These are phyloP conservation scores for Nissolia schottii DNA, from an alignment of 306 rosid species.

Conservation along the genomic window DNA sequence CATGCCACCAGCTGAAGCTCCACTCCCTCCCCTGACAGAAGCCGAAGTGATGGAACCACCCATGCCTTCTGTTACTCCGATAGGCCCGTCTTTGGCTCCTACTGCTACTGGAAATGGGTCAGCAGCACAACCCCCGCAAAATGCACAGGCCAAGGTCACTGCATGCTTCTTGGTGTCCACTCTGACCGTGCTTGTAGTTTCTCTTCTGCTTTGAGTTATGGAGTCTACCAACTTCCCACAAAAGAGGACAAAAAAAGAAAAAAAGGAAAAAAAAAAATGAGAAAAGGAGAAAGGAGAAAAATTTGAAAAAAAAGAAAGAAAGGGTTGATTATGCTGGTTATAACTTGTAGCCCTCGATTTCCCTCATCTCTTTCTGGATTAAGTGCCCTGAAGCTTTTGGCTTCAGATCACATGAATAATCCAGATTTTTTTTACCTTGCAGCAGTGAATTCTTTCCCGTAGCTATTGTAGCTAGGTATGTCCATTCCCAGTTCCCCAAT, in stretches of 20 bases:
- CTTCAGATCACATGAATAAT: conserved; percentile 28
- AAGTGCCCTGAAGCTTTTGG: conserved; percentile 23
- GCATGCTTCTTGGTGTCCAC: conserved; percentile 31
- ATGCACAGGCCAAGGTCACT: conserved; percentile 43
- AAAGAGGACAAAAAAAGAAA: not conserved
- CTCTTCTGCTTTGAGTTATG: conserved; percentile 23
- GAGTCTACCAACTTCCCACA: not conserved
- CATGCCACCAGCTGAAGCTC: conserved; percentile 64
- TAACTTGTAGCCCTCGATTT: conserved; percentile 13
- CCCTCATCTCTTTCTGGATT: conserved; percentile 14
- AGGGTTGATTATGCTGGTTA: not conserved
- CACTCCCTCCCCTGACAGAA: conserved; percentile 42
- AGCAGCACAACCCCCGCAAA: conserved; percentile 22
- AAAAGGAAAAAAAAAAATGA: not conserved
- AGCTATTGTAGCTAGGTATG: conserved; percentile 31
- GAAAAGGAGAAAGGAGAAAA: not conserved
- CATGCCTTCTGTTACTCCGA: conserved; percentile 38
- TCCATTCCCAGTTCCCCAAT: conserved; percentile 17
- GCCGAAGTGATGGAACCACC: conserved; percentile 63
- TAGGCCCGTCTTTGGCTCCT: conserved; percentile 19
- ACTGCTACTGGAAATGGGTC: conserved; percentile 1
- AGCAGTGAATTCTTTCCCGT: conserved; percentile 22
- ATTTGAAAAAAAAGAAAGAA: not conserved
- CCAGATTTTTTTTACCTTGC: not conserved
- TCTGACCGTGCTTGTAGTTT: conserved; percentile 42